Evolutionary conservation across 768 basidiomycete genomes (phyloP).

Genomic region (Amanita fuliginea): DNA sequence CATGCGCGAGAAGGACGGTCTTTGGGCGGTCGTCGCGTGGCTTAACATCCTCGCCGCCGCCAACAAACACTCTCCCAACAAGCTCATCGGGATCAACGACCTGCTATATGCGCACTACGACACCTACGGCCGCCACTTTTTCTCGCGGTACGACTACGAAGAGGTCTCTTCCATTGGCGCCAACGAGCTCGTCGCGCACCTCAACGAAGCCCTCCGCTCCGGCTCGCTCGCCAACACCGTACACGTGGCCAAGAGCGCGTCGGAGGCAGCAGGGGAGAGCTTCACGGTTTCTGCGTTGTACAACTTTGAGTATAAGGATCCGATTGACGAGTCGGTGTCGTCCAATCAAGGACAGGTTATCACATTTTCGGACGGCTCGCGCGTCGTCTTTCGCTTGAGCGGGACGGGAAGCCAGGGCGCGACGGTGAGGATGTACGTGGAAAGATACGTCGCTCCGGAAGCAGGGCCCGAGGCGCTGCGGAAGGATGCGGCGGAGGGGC

Average conservation of each 20-base stretch:
- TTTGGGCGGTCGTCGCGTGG: slow-evolving; percentile 98
- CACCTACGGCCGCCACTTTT: slow-evolving; percentile 94
- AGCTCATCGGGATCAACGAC: slow-evolving; percentile 85
- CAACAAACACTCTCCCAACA: slow-evolving; percentile 61
- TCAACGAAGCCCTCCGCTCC: slow-evolving; percentile 61
- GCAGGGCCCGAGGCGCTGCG: slow-evolving; percentile 60
- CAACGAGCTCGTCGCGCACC: slow-evolving; percentile 66
- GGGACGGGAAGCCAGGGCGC: slow-evolving; percentile 96
- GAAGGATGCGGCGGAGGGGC: slow-evolving; percentile 76
- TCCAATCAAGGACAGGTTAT: slow-evolving; percentile 96
- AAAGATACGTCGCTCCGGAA: slow-evolving; percentile 72
- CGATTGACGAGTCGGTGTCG: slow-evolving; percentile 90
- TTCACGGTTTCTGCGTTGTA: slow-evolving; percentile 65
- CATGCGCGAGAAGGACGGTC: slow-evolving; percentile 97
- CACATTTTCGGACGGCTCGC: slow-evolving; percentile 81
- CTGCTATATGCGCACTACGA: slow-evolving; percentile 80
- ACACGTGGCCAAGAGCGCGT: slow-evolving; percentile 47
- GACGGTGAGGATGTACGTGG: slow-evolving; percentile 93
- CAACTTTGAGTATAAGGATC: slow-evolving; percentile 96
- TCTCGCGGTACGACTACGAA: slow-evolving; percentile 99
- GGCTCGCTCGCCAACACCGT: slow-evolving; percentile 57
- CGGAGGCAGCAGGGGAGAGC: too few relatives aligned
- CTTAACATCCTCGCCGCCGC: slow-evolving; percentile 92
- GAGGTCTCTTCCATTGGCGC: slow-evolving; percentile 91
- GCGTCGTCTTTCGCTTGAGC: slow-evolving; percentile 92